Conservation (phyloP, 2,329 filamentous ascomycete genomes). For the Alternaria triticimaculans region DNA sequence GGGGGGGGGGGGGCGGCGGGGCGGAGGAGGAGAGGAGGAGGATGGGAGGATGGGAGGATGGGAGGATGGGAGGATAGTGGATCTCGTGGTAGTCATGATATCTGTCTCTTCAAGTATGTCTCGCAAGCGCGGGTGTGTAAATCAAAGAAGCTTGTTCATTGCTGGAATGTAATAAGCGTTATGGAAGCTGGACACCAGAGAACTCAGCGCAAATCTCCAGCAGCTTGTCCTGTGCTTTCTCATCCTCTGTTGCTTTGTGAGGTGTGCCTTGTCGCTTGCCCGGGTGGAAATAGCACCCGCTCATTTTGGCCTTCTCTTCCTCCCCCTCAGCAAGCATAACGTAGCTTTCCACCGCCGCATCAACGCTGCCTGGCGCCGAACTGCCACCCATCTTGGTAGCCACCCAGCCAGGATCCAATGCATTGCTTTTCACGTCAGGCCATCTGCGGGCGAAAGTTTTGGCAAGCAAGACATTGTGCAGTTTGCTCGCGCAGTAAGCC, state of each 20-base stretch:
- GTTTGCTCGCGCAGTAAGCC: conserved; percentile 63
- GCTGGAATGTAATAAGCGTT: background rate
- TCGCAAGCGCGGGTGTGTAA: too few species aligned
- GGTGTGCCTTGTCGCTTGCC: conserved; percentile 36
- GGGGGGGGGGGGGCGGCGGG: too few species aligned
- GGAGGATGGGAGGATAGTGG: too few species aligned
- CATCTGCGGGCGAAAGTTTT: conserved; percentile 60
- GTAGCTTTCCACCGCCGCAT: conserved; percentile 57
- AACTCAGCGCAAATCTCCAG: conserved; percentile 49
- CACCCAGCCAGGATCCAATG: conserved; percentile 62
- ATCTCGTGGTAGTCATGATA: too few species aligned
- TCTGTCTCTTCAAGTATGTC: too few species aligned
- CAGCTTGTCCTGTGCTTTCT: conserved; percentile 54
- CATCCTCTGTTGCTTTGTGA: conserved; percentile 45
- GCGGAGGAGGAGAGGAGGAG: too few species aligned
- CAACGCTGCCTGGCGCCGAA: conserved; percentile 56
- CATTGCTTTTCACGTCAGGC: conserved; percentile 54
- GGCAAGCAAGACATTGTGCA: conserved; percentile 63
- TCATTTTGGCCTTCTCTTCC: conserved; percentile 32
- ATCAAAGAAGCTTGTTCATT: too few species aligned
- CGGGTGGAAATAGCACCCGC: conserved; percentile 50
- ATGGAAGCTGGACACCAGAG: conserved; percentile 43
- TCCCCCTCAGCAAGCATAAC: conserved; percentile 56
- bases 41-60: too few species aligned
- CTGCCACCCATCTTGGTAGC: conserved; percentile 62